Evolutionary conservation across 345 rosid genomes (phyloP).

Genomic region (Camelina sativa): DNA sequence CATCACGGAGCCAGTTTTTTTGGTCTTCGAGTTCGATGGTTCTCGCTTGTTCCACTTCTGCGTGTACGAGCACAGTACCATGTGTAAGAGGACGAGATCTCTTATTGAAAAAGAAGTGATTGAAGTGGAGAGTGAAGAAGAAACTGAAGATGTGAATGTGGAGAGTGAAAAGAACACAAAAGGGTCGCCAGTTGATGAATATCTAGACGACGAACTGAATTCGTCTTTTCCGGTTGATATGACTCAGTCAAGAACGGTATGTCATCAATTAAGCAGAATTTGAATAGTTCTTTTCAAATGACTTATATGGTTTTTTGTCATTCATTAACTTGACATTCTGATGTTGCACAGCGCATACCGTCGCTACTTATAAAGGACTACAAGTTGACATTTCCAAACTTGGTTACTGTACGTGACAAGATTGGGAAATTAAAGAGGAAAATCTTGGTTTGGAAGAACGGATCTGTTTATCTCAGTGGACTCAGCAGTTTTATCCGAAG

Average conservation of each 20-base stretch:
- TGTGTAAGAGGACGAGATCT: conserved; percentile 10
- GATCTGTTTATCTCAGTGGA: conserved; percentile 3
- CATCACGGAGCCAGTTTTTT: background rate
- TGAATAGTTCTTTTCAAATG: background rate
- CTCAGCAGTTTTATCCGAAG: background rate
- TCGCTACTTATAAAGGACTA: conserved; percentile 9
- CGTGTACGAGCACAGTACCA: background rate
- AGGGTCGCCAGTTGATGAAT: background rate
- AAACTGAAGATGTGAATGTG: background rate
- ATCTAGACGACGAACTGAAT: conserved; percentile 10
- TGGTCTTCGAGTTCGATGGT: conserved; percentile 21
- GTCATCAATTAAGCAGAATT: background rate
- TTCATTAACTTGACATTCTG: background rate
- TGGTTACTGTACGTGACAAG: conserved; percentile 15
- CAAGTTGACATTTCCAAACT: background rate
- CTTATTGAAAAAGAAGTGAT: background rate
- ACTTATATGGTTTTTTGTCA: background rate
- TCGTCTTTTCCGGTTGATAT: conserved; percentile 2
- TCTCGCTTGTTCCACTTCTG: conserved; percentile 3
- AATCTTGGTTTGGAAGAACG: conserved; percentile 1
- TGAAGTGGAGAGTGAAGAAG: conserved; percentile 7
- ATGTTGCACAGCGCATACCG: conserved; percentile 17
- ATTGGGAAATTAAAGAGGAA: background rate
- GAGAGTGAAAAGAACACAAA: background rate
- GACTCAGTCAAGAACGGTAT: background rate